Base-by-base conservation (phyloP, 352 stramenopile species). In the Peronospora destructor region DNA sequence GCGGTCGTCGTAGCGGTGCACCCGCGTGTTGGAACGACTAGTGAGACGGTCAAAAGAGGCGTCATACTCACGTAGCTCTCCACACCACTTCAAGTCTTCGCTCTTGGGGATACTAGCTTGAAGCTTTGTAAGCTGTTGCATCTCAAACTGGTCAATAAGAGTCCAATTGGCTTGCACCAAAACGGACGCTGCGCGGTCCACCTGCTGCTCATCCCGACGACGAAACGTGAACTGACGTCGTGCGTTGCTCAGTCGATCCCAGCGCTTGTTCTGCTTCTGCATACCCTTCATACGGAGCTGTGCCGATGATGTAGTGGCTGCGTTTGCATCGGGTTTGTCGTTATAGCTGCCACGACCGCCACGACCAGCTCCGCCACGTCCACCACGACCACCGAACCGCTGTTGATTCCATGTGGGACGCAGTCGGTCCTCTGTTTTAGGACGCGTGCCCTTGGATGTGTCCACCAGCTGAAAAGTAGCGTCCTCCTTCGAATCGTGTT, bases 111-210 rank as follows among this genome's bases (percentile, higher is more conserved):
- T 74, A 61, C 95, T 95, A 25, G 88, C 84, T 67, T 95, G 77
- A 30, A 97, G 67, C 59, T 98, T 98, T 30, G 79, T 96, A 13
- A 98, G 73, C 54, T 98, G 93, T 34, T 76, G 68, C 29, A 98
- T 76, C 68, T 99, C 95, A 53, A 98, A 93, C 73, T 98, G 87
- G 62, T 98, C 93, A 44, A 98, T 66, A 38, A 97, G 77, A 39
- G 75, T 73, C 95, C 95, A 98, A 53, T 87, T 91, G 36, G 72
- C 59, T 46, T 95, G 76, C 14, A 98, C 89, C 49, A 89, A 88
- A 23, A 98, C 91, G 30, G 79, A 94, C 16, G 89, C 78, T 44
- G 79, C 73, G 23, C 92, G 84, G 52, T 97, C 87, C 16, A 76
- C 61, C 62, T 80, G 90, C 34, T 76, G 57, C 45, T 91, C 81